Percentiles rank a stretch among this genome's conserved stretches.
These are phyloP conservation scores for Penicillium sp. DNA, from an alignment of 2,329 filamentous ascomycete genomes.

Conservation along the genomic window DNA sequence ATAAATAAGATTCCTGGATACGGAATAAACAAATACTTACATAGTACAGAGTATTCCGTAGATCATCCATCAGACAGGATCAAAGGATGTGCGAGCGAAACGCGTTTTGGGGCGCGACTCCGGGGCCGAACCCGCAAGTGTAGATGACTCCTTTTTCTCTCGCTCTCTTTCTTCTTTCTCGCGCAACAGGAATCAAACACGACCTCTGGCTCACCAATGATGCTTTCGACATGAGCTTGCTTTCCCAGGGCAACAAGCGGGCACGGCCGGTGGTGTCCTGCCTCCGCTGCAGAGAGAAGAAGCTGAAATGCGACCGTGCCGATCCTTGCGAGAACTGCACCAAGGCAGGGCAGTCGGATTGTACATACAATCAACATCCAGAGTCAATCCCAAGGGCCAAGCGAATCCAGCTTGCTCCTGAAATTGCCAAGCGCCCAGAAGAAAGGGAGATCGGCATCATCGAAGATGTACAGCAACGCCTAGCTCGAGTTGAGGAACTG, in stretches of 20 bases:
- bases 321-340: constrained; percentile 26
- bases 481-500: constrained; percentile 20
- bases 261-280: constrained; percentile 27
- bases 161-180: no score
- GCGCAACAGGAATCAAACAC: no score
- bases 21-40: no score
- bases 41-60: no score
- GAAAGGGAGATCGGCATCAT: constrained; percentile 14
- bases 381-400: constrained; percentile 9
- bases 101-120: no score
- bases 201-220: no score
- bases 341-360: constrained; percentile 18
- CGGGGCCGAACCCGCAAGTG: no score
- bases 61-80: no score
- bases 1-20: no score
- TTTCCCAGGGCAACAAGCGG: constrained; percentile 12
- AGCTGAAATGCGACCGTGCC: constrained; percentile 27
- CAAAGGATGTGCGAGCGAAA: no score
- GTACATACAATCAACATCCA: constrained; percentile 17
- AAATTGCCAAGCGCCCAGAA: background rate
- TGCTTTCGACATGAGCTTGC: background rate
- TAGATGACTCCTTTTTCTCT: no score
- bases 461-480: constrained; percentile 25
- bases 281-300: constrained; percentile 27
- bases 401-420: constrained; percentile 1